Base-by-base conservation (phyloP, 768 basidiomycete genomes). In the Tulasnella sp. region DNA sequence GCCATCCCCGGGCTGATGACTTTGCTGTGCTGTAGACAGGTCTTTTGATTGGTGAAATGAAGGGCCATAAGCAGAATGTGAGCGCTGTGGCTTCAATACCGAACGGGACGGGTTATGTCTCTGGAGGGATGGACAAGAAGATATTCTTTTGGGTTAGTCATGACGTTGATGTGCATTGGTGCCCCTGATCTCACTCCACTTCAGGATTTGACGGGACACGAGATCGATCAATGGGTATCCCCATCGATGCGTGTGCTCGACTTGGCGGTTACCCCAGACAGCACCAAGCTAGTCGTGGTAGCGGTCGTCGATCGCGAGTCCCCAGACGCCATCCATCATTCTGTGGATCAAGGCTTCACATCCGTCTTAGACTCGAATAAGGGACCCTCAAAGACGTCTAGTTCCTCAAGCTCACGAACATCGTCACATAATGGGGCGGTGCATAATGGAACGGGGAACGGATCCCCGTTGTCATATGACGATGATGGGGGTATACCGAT, bases 81-180 rank as follows among this genome's bases (percentile, higher is more conserved):
- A 87, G 87, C 15, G 81, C 89, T 1, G 75, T 97, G 34, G 77
- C 79, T 29, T 97, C 91, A 89, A 72, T 91, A 37, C 86, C 90
- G 17, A 86, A 96, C 67, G 84, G 84, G 32, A 80, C 81, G 19
- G 90, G 88, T 6, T 96, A 98, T 67, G 78, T 96, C 63, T 93
- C 91, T 9, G 84, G 83, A 49, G 85, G 85, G 40, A 73, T 94
- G 65, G 94, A 97, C 68, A 80, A 82, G 61, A 84, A 81, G 69
- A 81, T 88, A 58, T 76, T 83, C 41, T 78, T 83, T 57, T 93
- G 90, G 90, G 91, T 90, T 69, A 46, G 79, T 27, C 23, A n/a
- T 36, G 23, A 5, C 32, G n/a, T 5, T 14, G 14, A 46, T 6
- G 32, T 35, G n/a, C 43, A 21, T 9, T 11, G 11, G 11, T 46